A percentile compares a stretch with the other conserved stretches of the same genome.
phyloP scores from a whole-genome alignment of 768 basidiomycete genomes.

The Tephrocybe sp. region DNA sequence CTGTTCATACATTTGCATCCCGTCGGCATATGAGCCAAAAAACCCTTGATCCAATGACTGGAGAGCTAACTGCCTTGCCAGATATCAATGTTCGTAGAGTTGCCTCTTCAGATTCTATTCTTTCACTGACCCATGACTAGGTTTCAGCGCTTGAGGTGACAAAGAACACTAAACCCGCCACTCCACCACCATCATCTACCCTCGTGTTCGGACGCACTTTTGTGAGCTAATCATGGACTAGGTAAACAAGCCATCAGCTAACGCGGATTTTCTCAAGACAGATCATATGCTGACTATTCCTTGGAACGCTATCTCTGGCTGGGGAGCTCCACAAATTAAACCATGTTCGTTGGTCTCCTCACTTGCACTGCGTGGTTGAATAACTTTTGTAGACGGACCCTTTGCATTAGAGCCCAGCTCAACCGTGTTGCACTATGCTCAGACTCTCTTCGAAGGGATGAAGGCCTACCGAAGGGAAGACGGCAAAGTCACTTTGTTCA shows the following conservation, averaged over 20 bases:
- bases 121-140: slow-evolving; percentile 27
- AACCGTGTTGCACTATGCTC: slow-evolving; percentile 91
- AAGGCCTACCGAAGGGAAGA: slow-evolving; percentile 82
- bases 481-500: slow-evolving; percentile 79
- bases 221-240: slow-evolving; percentile 37
- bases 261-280: slow-evolving; percentile 40
- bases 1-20: slow-evolving; percentile 2
- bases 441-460: slow-evolving; percentile 89
- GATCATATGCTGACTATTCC: slow-evolving; percentile 85
- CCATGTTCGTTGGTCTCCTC: slow-evolving; percentile 61
- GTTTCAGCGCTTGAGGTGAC: slow-evolving; percentile 49
- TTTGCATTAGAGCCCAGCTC: slow-evolving; percentile 71
- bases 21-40: slow-evolving; percentile 12
- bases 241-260: slow-evolving; percentile 4
- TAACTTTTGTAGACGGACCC: slow-evolving; percentile 54
- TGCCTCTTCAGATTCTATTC: background rate
- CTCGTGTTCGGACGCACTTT: slow-evolving; percentile 87
- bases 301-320: slow-evolving; percentile 73
- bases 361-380: slow-evolving; percentile 6
- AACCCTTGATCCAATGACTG: slow-evolving; percentile 15
- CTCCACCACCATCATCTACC: slow-evolving; percentile 59
- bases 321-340: slow-evolving; percentile 78
- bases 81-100: slow-evolving; percentile 32
- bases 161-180: slow-evolving; percentile 49
- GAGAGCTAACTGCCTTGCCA: slow-evolving; percentile 22